Evolutionary conservation across 2,329 filamentous ascomycete species (phyloP).

Genomic region (Ampelomyces quisqualis): DNA sequence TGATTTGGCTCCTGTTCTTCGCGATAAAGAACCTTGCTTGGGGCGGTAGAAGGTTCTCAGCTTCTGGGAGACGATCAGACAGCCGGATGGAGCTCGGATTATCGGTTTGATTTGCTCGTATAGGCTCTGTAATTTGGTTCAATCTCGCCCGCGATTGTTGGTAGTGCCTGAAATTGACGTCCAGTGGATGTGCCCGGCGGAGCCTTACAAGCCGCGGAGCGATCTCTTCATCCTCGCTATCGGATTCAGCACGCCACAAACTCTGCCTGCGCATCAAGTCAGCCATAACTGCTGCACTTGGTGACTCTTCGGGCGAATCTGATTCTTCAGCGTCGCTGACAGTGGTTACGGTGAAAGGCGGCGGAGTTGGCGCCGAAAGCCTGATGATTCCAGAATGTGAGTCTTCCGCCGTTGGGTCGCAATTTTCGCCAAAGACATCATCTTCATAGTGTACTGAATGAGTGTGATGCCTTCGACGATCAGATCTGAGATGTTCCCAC

Average conservation of each 20-base stretch:
- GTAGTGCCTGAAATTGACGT: constrained; percentile 27
- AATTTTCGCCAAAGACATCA: constrained; percentile 30
- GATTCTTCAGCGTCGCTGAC: constrained; percentile 39
- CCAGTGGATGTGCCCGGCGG: constrained; percentile 26
- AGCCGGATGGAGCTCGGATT: constrained; percentile 41
- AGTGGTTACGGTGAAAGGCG: constrained; percentile 46
- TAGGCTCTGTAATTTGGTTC: no score
- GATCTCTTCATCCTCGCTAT: constrained; percentile 43
- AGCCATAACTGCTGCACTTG: constrained; percentile 43
- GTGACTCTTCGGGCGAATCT: constrained; percentile 40
- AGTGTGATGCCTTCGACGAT: constrained; percentile 4
- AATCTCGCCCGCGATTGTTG: no score
- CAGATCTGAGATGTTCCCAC: constrained; percentile 1
- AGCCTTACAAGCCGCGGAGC: constrained; percentile 23
- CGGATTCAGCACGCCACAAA: constrained; percentile 40
- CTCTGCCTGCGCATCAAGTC: constrained; percentile 44
- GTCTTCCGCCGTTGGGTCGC: constrained; percentile 32
- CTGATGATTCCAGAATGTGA: constrained; percentile 24
- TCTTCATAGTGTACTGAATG: constrained; percentile 17
- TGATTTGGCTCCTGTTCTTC: constrained; percentile 78
- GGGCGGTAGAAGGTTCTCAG: constrained; percentile 59
- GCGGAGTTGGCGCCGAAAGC: constrained; percentile 40
- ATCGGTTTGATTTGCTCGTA: constrained; percentile 33
- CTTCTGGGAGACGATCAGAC: constrained; percentile 20
- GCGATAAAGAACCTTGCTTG: constrained; percentile 83